phyloP scores from a whole-genome alignment of 2,329 filamentous ascomycete species.

The Colletotrichum truncatum region DNA sequence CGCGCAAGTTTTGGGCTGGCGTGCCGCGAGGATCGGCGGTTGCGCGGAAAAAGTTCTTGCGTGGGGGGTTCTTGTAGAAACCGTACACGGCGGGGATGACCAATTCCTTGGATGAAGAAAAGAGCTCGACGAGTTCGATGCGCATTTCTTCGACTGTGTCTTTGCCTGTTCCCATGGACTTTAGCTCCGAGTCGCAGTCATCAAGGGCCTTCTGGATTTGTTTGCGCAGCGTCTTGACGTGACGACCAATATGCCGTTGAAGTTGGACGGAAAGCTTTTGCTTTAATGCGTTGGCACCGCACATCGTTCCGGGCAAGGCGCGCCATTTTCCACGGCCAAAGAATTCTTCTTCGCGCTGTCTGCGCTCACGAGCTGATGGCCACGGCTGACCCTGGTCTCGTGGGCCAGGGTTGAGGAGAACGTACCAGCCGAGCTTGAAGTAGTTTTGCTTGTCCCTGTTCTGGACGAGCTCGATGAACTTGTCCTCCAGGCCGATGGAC shows the following conservation, averaged over 20 bases:
- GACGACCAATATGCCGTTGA: slow-evolving; percentile 60
- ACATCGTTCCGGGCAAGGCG: slow-evolving; percentile 55
- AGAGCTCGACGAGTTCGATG: slow-evolving; percentile 62
- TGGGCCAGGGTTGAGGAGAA: slow-evolving; percentile 58
- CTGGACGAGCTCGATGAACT: slow-evolving; percentile 62
- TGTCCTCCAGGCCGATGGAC: slow-evolving; percentile 61
- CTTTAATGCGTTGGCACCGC: slow-evolving; percentile 55
- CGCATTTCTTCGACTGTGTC: slow-evolving; percentile 64
- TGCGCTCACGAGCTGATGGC: slow-evolving; percentile 52
- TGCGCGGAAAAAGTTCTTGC: slow-evolving; percentile 59
- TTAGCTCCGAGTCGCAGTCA: slow-evolving; percentile 58
- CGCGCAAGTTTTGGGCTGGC: slow-evolving; percentile 60
- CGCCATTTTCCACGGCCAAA: slow-evolving; percentile 60
- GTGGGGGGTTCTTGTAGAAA: slow-evolving; percentile 64
- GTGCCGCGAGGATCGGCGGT: slow-evolving; percentile 59
- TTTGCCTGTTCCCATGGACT: slow-evolving; percentile 58
- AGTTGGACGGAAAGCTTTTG: slow-evolving; percentile 60
- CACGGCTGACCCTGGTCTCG: slow-evolving; percentile 53
- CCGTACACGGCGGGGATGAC: slow-evolving; percentile 62
- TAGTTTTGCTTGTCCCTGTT: slow-evolving; percentile 60
- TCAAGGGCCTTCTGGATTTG: slow-evolving; percentile 61
- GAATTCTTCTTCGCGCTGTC: slow-evolving; percentile 55
- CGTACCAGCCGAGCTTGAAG: slow-evolving; percentile 62
- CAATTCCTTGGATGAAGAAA: slow-evolving; percentile 61
- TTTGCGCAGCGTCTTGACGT: slow-evolving; percentile 58